A percentile compares a stretch with the other conserved stretches of the same genome.
Conservation (phyloP, 2,329 filamentous ascomycete genomes). For the Diplodia scrobiculata region DNA sequence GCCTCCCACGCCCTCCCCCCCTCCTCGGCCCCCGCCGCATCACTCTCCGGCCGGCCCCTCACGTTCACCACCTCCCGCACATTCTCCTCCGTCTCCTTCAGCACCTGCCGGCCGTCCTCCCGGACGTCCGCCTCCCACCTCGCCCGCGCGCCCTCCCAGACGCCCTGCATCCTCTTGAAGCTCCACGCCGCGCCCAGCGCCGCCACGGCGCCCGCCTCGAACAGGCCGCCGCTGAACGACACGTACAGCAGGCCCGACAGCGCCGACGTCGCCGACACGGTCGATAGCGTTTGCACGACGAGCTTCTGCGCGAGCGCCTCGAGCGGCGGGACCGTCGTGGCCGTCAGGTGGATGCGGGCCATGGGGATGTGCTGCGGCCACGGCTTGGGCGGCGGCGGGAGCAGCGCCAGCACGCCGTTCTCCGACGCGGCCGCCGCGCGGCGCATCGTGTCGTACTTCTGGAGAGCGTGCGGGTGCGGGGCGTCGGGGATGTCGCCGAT, state of each 20-base stretch:
- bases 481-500: slow-evolving; percentile 14
- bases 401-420: not conserved
- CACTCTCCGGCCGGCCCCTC: slow-evolving; percentile 44
- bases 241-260: slow-evolving; percentile 60
- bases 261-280: slow-evolving; percentile 61
- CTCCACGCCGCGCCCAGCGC: slow-evolving; percentile 62
- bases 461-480: not conserved
- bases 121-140: slow-evolving; percentile 57
- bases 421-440: not conserved
- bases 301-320: slow-evolving; percentile 51
- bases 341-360: slow-evolving; percentile 59
- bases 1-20: slow-evolving; percentile 45
- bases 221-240: slow-evolving; percentile 52
- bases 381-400: slow-evolving; percentile 43
- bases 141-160: slow-evolving; percentile 59
- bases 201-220: slow-evolving; percentile 62
- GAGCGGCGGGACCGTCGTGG: slow-evolving; percentile 47
- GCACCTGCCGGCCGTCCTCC: slow-evolving; percentile 60
- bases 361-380: slow-evolving; percentile 77
- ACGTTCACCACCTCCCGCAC: slow-evolving; percentile 50
- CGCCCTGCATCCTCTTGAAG: slow-evolving; percentile 59
- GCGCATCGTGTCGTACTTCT: slow-evolving; percentile 3
- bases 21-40: slow-evolving; percentile 11
- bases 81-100: slow-evolving; percentile 57
- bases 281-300: slow-evolving; percentile 73